A percentile compares a stretch with the other conserved stretches of the same genome.
Conservation (phyloP, 371 early-diverging fungal species). For the Haplosporangium sp. region DNA sequence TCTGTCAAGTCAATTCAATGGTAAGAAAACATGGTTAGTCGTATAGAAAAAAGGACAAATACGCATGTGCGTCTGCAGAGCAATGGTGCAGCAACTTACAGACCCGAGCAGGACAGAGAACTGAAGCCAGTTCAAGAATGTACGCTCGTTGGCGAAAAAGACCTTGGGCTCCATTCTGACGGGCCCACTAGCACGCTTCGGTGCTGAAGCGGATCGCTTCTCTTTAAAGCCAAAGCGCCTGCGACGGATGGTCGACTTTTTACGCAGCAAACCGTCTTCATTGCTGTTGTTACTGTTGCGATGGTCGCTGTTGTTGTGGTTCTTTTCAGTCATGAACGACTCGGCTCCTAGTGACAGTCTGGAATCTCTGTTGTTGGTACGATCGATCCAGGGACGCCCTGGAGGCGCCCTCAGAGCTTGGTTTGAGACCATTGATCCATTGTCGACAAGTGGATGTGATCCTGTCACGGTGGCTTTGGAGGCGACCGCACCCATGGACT, state of each 20-base stretch:
- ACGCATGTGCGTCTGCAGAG: too few species aligned
- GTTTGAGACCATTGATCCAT: constrained; percentile 12
- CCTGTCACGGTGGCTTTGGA: constrained; percentile 32
- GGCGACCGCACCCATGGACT: constrained; percentile 6
- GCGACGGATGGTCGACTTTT: constrained; percentile 44
- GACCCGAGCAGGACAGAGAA: constrained; percentile 75
- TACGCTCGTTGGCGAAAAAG: constrained; percentile 98
- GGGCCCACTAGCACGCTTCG: constrained; percentile 55
- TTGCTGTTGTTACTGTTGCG: constrained; percentile 3
- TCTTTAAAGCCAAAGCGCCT: constrained; percentile 44
- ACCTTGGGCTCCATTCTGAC: constrained; percentile 95
- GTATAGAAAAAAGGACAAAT: too few species aligned
- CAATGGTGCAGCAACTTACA: too few species aligned
- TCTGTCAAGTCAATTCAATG: constrained; percentile 19
- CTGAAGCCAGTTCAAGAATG: constrained; percentile 88
- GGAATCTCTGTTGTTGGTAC: constrained; percentile 35
- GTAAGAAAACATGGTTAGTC: background rate
- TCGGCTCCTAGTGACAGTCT: constrained; percentile 27
- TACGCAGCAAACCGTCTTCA: constrained; percentile 28
- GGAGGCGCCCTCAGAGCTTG: constrained; percentile 35
- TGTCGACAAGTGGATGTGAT: constrained; percentile 38
- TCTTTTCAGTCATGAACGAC: constrained; percentile 45
- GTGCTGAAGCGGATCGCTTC: constrained; percentile 25
- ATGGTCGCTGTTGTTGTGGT: background rate
- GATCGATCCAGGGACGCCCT: constrained; percentile 41